A percentile compares a stretch with the other conserved stretches of the same genome.
Conservation (phyloP, 768 basidiomycete species). For the Clavulina sp. region DNA sequence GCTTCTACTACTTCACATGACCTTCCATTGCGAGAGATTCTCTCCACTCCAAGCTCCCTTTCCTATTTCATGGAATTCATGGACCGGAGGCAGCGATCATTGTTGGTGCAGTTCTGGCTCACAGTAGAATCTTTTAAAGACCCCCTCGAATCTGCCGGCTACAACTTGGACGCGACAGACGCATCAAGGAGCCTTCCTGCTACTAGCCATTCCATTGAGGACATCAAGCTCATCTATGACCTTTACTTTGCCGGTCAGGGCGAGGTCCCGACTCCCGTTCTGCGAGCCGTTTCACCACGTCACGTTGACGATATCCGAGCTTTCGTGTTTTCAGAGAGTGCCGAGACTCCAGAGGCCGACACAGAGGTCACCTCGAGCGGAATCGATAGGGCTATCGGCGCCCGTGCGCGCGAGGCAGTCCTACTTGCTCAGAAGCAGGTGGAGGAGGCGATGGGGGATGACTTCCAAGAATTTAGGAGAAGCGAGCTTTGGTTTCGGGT, state of each 20-base stretch:
- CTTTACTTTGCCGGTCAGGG: slow-evolving; percentile 52
- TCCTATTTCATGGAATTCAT: slow-evolving; percentile 98
- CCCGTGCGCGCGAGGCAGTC: slow-evolving; percentile 56
- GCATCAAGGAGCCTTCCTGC: slow-evolving; percentile 24
- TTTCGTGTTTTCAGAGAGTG: slow-evolving; percentile 36
- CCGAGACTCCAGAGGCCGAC: slow-evolving; percentile 14
- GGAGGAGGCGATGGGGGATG: slow-evolving; percentile 77
- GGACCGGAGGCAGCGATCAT: slow-evolving; percentile 71
- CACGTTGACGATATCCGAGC: slow-evolving; percentile 50
- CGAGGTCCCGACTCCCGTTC: slow-evolving; percentile 38
- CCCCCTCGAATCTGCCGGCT: slow-evolving; percentile 70
- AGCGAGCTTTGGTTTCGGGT: slow-evolving; percentile 91
- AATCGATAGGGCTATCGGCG: slow-evolving; percentile 24
- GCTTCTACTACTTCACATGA: slow-evolving; percentile 27
- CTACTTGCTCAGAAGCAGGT: slow-evolving; percentile 74
- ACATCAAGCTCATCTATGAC: slow-evolving; percentile 77
- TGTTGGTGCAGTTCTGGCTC: slow-evolving; percentile 92
- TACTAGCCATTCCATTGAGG: slow-evolving; percentile 54
- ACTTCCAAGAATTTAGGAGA: slow-evolving; percentile 74
- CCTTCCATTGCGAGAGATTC: slow-evolving; percentile 55
- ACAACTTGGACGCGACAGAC: slow-evolving; percentile 26
- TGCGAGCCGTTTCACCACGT: slow-evolving; percentile 41
- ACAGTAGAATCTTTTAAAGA: slow-evolving; percentile 97
- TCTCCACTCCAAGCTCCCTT: slow-evolving; percentile 75
- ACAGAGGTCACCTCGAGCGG: not conserved